A percentile compares a stretch with the other conserved stretches of the same genome.
Conservation (phyloP, 768 basidiomycete genomes). For the Leucogyrophana mollusca region DNA sequence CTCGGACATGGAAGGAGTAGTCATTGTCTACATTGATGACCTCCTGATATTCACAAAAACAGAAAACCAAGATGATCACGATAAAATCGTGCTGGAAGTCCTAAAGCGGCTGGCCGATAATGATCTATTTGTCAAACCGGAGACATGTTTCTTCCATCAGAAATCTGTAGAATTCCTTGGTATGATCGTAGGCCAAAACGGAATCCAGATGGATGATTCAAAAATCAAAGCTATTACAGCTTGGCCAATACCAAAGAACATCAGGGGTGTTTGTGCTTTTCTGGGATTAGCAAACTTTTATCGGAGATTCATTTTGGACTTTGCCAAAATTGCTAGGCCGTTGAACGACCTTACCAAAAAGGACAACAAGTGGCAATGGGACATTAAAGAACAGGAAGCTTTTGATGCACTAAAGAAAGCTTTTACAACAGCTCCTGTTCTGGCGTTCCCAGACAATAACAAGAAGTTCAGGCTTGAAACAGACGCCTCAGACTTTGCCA, state of each 20-base stretch:
- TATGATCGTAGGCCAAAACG: slow-evolving; percentile 18
- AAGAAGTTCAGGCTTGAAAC: neutral
- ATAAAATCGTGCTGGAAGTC: slow-evolving; percentile 15
- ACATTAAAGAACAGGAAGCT: slow-evolving; percentile 9
- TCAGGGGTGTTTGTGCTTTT: slow-evolving; percentile 23
- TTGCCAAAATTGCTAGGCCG: slow-evolving; percentile 19
- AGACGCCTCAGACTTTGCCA: neutral
- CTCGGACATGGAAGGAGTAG: slow-evolving; percentile 30
- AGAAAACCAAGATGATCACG: slow-evolving; percentile 12
- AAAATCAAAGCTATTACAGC: slow-evolving; percentile 30
- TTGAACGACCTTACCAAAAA: slow-evolving; percentile 28
- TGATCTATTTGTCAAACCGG: slow-evolving; percentile 33
- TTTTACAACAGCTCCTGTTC: slow-evolving; percentile 25
- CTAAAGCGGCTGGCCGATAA: slow-evolving; percentile 25
- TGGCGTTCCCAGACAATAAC: slow-evolving; percentile 2
- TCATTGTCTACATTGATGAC: slow-evolving; percentile 47
- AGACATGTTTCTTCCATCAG: slow-evolving; percentile 35
- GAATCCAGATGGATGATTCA: slow-evolving; percentile 28
- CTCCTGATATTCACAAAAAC: slow-evolving; percentile 34
- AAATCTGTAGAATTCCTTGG: slow-evolving; percentile 30
- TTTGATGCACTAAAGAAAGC: slow-evolving; percentile 32
- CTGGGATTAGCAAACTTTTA: slow-evolving; percentile 32
- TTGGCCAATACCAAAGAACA: slow-evolving; percentile 23
- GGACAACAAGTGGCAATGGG: slow-evolving; percentile 23
- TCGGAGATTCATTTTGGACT: slow-evolving; percentile 26